A percentile compares a stretch with the other conserved stretches of the same genome.
Conservation (phyloP, 805 yeast genomes). For the Dipodascopsis uninucleata region DNA sequence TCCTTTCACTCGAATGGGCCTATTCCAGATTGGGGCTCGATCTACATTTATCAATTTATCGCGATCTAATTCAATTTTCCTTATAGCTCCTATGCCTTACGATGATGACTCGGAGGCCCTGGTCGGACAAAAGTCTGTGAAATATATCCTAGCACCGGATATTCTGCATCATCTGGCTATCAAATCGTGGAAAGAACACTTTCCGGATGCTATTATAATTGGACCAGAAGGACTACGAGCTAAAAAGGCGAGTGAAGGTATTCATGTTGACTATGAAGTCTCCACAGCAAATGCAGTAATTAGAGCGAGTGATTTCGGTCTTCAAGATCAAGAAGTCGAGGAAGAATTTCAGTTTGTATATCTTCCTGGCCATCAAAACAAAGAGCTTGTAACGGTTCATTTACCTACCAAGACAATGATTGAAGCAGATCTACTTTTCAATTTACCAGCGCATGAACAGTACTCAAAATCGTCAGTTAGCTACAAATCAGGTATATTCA, state of each 20-base stretch:
- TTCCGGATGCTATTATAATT: slow-evolving; percentile 51
- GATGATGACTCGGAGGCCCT: slow-evolving; percentile 16
- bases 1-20: slow-evolving; percentile 26
- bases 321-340: slow-evolving; percentile 15
- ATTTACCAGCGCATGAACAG: slow-evolving; percentile 49
- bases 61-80: slow-evolving; percentile 10
- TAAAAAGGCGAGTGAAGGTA: slow-evolving; percentile 18
- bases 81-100: slow-evolving; percentile 28
- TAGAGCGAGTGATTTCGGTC: slow-evolving; percentile 12
- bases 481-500: slow-evolving; percentile 3
- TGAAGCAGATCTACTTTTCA: slow-evolving; percentile 61
- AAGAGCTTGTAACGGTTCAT: slow-evolving; percentile 54
- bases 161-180: slow-evolving; percentile 65
- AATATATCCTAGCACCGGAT: slow-evolving; percentile 56
- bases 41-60: slow-evolving; percentile 18
- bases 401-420: slow-evolving; percentile 47
- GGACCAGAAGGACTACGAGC: slow-evolving; percentile 45
- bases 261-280: slow-evolving; percentile 21
- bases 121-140: slow-evolving; percentile 23
- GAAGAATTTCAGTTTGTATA: slow-evolving; percentile 49
- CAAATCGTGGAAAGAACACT: slow-evolving; percentile 46
- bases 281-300: slow-evolving; percentile 8
- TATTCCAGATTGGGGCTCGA: slow-evolving; percentile 28
- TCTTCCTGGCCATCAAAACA: slow-evolving; percentile 54
- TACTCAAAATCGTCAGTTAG: slow-evolving; percentile 34